Evolutionary conservation across 179 eudicot genomes (phyloP), one percentile per base, ranked within the genome.

Genomic region (Carnegiea gigantea): DNA sequence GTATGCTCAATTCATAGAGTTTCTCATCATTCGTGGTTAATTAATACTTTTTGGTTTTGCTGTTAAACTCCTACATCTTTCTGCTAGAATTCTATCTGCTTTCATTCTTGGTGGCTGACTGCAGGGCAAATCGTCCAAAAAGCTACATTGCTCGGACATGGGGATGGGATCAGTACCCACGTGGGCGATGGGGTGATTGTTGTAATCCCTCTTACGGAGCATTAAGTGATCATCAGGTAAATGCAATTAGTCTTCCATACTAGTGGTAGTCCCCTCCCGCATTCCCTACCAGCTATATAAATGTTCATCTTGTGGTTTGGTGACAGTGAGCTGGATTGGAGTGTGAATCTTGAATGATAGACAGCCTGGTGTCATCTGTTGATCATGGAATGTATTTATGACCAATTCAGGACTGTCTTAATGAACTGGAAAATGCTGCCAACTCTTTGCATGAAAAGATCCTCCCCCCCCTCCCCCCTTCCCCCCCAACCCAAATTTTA

Each of bases 51-150:
- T 28, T 14, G 60, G 36, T 67, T 20, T 0, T 7, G 48, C 9
- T 23, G 49, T 21, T 49, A 4, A 13, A 28, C 28, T 54, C 51
- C 14, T 48, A 49, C n/a, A 21, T 18, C 23, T 36, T 6, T 54
- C n/a, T n/a, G 24, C 62, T 54, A 20, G 24, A 30, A 23, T 59
- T 33, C 36, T 33, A 33, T 33, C 36, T 48, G 24, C 54, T 77
- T 64, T 49, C 13, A 18, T 80, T 74, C 86, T 51, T n/a, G n/a
- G 1, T 72, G 84, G 78, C 75, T 89, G 85, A 81, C 73, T 84
- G 70, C 82, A 96, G 98, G 99, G 99, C 98, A 76, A 96, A 96
- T 84, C 98, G 99, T 89, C 98, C 99, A 73, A 96, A 92, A 83
- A 94, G 98, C 84, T 96, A 96, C 86, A 90, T 96, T 43, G 86